These are phyloP conservation scores for Prunus mume DNA, from an alignment of 306 rosid species.

Conservation along the genomic window DNA sequence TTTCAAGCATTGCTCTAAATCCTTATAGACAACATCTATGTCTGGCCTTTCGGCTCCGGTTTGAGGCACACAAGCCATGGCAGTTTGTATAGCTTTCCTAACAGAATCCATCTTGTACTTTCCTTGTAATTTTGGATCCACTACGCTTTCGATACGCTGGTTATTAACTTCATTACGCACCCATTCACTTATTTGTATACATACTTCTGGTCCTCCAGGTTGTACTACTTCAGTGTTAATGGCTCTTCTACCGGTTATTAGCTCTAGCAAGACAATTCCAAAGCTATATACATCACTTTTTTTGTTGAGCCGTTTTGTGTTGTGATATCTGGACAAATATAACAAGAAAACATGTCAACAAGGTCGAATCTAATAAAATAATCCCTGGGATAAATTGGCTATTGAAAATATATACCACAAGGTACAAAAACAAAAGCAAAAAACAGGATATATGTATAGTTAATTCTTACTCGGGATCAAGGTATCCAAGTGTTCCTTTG, in stretches of 20 bases:
- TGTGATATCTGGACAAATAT: background rate
- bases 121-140: constrained; percentile 21
- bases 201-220: too few species aligned
- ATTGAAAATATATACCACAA: too few species aligned
- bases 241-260: constrained; percentile 14
- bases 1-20: constrained; percentile 22
- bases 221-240: background rate
- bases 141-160: constrained; percentile 5
- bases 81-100: constrained; percentile 12
- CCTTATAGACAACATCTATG: constrained; percentile 7
- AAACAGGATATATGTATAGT: too few species aligned
- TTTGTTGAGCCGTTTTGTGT: background rate
- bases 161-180: background rate
- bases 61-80: constrained; percentile 13
- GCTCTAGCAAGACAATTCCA: constrained; percentile 21
- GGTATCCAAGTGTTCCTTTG: constrained; percentile 24
- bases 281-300: constrained; percentile 23
- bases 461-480: constrained; percentile 36
- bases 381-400: too few species aligned
- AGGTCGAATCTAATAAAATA: too few species aligned
- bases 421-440: too few species aligned
- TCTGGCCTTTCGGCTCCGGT: constrained; percentile 11
- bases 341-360: background rate
- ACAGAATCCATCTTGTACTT: constrained; percentile 6
- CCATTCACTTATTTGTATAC: constrained; percentile 22